phyloP scores from a whole-genome alignment of 1,139 yeast genomes.

The Ogataea hybrid region DNA sequence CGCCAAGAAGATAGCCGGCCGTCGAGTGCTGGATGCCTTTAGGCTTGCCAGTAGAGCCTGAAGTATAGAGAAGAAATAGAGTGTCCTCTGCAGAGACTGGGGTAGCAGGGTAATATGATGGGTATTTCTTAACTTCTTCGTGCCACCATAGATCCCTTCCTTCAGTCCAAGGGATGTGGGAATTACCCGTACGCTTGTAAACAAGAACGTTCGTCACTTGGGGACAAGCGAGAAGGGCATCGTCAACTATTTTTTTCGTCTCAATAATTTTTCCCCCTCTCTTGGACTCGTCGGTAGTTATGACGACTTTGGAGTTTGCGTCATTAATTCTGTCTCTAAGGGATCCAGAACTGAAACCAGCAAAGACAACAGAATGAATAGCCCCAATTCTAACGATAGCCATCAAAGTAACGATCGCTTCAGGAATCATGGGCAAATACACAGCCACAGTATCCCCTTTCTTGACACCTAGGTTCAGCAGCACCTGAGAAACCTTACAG shows the following conservation, averaged over 20 bases:
- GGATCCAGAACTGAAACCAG: conserved; percentile 77
- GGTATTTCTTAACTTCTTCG: conserved; percentile 66
- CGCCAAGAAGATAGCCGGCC: conserved; percentile 77
- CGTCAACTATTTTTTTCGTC: conserved; percentile 81
- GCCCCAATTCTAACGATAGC: conserved; percentile 82
- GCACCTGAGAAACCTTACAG: conserved; percentile 66
- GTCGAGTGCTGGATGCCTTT: conserved; percentile 73
- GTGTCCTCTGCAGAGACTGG: conserved; percentile 63
- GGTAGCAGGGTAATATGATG: conserved; percentile 60
- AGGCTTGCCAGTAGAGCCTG: conserved; percentile 71
- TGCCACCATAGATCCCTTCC: conserved; percentile 82
- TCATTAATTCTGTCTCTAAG: conserved; percentile 74
- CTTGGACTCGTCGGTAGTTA: conserved; percentile 78
- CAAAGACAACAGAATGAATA: conserved; percentile 79
- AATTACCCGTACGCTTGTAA: conserved; percentile 69
- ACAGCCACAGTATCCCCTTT: conserved; percentile 87
- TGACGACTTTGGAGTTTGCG: conserved; percentile 70
- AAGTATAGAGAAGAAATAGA: conserved; percentile 60
- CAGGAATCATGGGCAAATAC: conserved; percentile 85
- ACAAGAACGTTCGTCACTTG: conserved; percentile 68
- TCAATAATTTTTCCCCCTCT: conserved; percentile 83
- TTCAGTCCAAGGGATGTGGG: conserved; percentile 58
- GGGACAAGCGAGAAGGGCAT: conserved; percentile 70
- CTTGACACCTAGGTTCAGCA: conserved; percentile 62
- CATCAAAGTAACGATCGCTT: conserved; percentile 68